A percentile compares a stretch with the other conserved stretches of the same genome.
Conservation (phyloP, 305 asterid species). For the Fraxinus angustifolia region DNA sequence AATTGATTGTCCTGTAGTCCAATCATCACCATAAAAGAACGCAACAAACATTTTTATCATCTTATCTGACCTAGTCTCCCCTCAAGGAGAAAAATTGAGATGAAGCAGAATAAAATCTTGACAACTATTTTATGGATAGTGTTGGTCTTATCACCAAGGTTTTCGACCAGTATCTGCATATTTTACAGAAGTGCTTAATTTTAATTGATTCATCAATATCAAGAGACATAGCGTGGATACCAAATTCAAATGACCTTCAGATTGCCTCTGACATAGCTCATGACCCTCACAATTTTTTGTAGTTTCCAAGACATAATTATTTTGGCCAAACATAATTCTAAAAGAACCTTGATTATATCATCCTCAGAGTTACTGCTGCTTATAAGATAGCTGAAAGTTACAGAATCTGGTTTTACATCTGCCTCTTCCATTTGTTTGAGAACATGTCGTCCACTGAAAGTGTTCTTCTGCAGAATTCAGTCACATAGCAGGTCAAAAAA, state of each 20-base stretch:
- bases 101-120: neutral
- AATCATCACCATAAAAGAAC: neutral
- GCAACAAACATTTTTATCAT: neutral
- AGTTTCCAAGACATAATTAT: constrained; percentile 7
- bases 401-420: constrained; percentile 68
- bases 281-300: neutral
- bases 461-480: constrained; percentile 63
- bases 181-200: neutral
- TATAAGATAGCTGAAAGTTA: constrained; percentile 77
- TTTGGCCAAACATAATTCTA: constrained; percentile 11
- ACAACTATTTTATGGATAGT: neutral
- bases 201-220: neutral
- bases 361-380: constrained; percentile 55
- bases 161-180: neutral
- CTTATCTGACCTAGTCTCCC: constrained; percentile 5
- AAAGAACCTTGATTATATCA: constrained; percentile 64
- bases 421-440: constrained; percentile 84
- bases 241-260: neutral
- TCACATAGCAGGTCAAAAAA: constrained; percentile 25
- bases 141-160: neutral
- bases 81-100: constrained; percentile 14
- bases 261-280: neutral
- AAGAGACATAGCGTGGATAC: neutral
- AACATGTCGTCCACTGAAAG: constrained; percentile 46
- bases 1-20: constrained; percentile 4